Evolutionary conservation across 306 rosid species (phyloP).

Genomic region (Casuarina cunninghamiana): DNA sequence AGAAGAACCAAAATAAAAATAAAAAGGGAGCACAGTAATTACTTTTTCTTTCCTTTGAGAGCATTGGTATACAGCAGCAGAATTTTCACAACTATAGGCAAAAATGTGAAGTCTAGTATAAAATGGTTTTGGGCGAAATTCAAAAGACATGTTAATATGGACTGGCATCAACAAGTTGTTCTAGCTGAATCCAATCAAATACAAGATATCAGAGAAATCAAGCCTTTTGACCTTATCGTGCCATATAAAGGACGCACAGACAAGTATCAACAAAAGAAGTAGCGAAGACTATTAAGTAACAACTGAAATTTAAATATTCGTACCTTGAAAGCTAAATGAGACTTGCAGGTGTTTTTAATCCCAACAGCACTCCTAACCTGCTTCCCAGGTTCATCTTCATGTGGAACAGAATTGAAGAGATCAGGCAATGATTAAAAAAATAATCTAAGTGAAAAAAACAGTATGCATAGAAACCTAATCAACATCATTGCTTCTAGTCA

Average conservation of each 20-base stretch:
- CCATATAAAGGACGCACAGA: conserved; percentile 18
- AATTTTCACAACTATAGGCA: conserved; percentile 1
- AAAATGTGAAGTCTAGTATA: background rate
- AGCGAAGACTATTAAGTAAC: conserved; percentile 11
- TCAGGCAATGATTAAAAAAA: conserved; percentile 28
- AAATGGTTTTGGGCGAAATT: conserved; percentile 11
- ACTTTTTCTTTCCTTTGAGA: background rate
- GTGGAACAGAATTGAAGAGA: conserved; percentile 32
- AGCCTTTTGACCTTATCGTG: conserved; percentile 14
- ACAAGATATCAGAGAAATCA: conserved; percentile 16
- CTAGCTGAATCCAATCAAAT: conserved; percentile 10
- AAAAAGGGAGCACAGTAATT: background rate
- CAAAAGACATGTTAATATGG: background rate
- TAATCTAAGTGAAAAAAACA: conserved; percentile 3
- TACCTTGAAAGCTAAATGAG: conserved; percentile 88
- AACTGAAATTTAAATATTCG: conserved; percentile 21
- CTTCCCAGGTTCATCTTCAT: conserved; percentile 88
- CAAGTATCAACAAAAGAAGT: conserved; percentile 1
- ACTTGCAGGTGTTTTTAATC: conserved; percentile 78
- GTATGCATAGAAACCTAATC: background rate
- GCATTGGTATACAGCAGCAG: conserved; percentile 6
- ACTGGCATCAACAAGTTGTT: conserved; percentile 6
- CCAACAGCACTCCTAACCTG: conserved; percentile 84
- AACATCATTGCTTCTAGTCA: conserved; percentile 6
- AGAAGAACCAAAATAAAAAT: background rate